Base-by-base conservation (phyloP, 257 asterid species). In the Lavandula angustifolia region DNA sequence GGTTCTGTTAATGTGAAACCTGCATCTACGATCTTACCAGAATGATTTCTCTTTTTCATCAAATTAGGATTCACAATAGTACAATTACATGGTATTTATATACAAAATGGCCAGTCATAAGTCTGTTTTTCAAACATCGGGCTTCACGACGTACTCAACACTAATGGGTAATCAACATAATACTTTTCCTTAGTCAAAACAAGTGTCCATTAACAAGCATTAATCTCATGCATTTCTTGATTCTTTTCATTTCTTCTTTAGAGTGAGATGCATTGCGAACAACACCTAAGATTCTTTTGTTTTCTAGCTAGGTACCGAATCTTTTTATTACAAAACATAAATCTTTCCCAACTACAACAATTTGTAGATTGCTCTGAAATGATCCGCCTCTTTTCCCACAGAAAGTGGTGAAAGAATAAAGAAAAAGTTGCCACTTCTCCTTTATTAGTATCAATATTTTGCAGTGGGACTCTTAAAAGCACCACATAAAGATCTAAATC, bases 341-440 rank as follows among this genome's bases (percentile, higher is more conserved):
- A 43, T 10, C 16, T 7, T 48, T 62, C 47, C 32, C 16, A 37
- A 4, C 14, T 55, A 13, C 16, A 34, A 3, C 35, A 46, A 56
- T 35, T 34, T 47, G 49, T 40, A 56, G 62, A 46, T 48, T 71
- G 46, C 5, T 50, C 69, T 41, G 50, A 13, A 60, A 41, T 54
- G 43, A 31, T 53, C 11, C 29, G 14, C 11, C 7, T 37, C 66
- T 56, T 71, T 51, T 29, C 38, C 38, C 63, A 51, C 49, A 63
- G 7, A 71, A 64, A 71, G 71, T 55, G 71, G 64, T 3, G 46
- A 31, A 49, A 38, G 62, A 65, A 57, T 57, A 65, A 66, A 65
- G 57, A 8, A 34, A 60, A 60, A 44, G 60, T 50, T 13, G 69
- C 5, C 11, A 40, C 32, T 55, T 53, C 18, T 71, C 42, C 60